Evolutionary conservation across 371 early-diverging fungal species (phyloP).

Genomic region (Apophysomyces sp.): DNA sequence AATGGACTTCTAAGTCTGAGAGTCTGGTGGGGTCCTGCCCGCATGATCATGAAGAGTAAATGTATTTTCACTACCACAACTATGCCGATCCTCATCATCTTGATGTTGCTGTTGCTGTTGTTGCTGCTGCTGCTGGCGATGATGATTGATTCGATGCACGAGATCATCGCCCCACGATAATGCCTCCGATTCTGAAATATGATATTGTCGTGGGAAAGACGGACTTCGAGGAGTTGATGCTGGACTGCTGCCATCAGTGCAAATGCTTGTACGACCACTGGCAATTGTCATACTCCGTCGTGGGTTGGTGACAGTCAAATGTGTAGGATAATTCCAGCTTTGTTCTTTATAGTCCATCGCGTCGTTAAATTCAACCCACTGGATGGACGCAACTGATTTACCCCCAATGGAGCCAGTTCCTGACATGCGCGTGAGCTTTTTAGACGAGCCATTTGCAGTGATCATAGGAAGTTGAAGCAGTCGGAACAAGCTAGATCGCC

Average conservation of each 20-base stretch:
- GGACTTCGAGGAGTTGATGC: not conserved
- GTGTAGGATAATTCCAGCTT: slow-evolving; percentile 17
- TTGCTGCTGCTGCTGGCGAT: not conserved
- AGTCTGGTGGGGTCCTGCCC: not conserved
- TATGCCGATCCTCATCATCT: too few relatives aligned
- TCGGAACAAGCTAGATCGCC: slow-evolving; percentile 16
- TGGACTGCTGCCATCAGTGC: slow-evolving; percentile 1
- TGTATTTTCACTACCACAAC: not conserved
- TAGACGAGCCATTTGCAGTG: slow-evolving; percentile 3
- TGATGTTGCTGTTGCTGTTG: too few relatives aligned
- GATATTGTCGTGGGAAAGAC: slow-evolving; percentile 2
- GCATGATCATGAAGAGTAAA: not conserved
- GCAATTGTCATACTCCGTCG: slow-evolving; percentile 6
- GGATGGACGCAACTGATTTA: slow-evolving; percentile 34
- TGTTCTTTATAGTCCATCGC: slow-evolving; percentile 33
- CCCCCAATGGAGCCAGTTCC: slow-evolving; percentile 14
- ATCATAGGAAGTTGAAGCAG: slow-evolving; percentile 12
- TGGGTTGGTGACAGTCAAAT: slow-evolving; percentile 33
- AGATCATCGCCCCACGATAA: slow-evolving; percentile 11
- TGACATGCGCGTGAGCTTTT: not conserved
- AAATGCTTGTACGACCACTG: slow-evolving; percentile 15
- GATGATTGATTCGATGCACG: not conserved
- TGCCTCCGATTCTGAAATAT: slow-evolving; percentile 11
- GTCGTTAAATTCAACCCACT: slow-evolving; percentile 43
- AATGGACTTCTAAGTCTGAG: not conserved